Conservation (phyloP, 2,329 filamentous ascomycete species). For the Acarospora socialis region DNA sequence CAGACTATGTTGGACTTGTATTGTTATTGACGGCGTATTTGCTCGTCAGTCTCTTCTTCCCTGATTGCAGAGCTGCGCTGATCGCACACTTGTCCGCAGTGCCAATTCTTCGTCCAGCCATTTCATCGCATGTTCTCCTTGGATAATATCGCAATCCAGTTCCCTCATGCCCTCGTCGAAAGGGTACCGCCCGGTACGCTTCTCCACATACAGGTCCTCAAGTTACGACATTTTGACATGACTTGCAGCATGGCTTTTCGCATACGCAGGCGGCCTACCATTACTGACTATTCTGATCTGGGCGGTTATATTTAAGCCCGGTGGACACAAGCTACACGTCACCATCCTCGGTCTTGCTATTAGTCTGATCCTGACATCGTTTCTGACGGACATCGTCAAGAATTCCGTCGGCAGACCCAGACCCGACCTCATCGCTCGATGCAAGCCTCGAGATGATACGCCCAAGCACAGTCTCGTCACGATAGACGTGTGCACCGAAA, state of each 20-base stretch:
- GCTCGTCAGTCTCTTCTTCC: constrained; percentile 32
- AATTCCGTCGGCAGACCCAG: constrained; percentile 72
- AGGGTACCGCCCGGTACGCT: constrained; percentile 62
- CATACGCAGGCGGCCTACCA: constrained; percentile 64
- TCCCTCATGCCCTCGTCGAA: constrained; percentile 71
- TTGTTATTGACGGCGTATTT: constrained; percentile 56
- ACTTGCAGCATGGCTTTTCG: constrained; percentile 48
- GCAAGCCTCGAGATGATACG: constrained; percentile 52
- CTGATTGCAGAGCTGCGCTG: constrained; percentile 11
- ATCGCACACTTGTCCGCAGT: constrained; percentile 26
- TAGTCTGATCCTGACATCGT: constrained; percentile 58
- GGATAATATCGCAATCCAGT: constrained; percentile 70
- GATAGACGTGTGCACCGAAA: constrained; percentile 33
- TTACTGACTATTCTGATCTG: constrained; percentile 51
- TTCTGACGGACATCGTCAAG: constrained; percentile 84
- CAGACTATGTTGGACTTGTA: constrained; percentile 71
- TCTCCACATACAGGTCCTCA: not conserved
- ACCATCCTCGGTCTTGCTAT: constrained; percentile 70
- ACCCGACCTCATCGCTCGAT: constrained; percentile 79
- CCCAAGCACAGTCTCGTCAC: constrained; percentile 39
- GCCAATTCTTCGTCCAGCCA: constrained; percentile 58
- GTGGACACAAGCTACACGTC: constrained; percentile 68
- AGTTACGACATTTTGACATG: not conserved
- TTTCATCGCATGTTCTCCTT: constrained; percentile 93
- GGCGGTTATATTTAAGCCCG: constrained; percentile 47